Evolutionary conservation across 441 rosid species (phyloP).

Genomic region (Croton laevigatus): DNA sequence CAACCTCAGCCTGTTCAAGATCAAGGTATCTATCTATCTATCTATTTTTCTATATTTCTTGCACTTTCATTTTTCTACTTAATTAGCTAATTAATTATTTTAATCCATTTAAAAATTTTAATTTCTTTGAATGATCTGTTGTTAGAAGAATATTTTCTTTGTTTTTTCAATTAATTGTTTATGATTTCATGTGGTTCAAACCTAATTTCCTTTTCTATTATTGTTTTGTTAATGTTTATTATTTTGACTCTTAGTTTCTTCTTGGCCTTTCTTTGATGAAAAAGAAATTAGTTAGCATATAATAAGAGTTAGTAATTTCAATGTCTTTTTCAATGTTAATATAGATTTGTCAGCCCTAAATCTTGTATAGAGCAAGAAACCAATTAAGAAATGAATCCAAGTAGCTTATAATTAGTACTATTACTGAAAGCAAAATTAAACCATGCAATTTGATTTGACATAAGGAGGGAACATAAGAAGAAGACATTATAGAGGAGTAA

Average conservation of each 20-base stretch:
- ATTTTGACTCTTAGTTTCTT: neutral
- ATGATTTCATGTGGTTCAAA: neutral
- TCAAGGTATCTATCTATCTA: constrained; percentile 39
- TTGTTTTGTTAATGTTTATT: neutral
- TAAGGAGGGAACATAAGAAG: constrained; percentile 43
- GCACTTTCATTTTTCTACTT: neutral
- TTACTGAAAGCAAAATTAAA: neutral
- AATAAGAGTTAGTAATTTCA: neutral
- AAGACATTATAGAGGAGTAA: constrained; percentile 81
- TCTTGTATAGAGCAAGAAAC: too few relatives aligned
- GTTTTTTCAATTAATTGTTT: neutral
- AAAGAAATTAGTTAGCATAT: neutral
- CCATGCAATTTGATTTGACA: neutral
- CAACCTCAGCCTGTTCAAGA: constrained; percentile 38
- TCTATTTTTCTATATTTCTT: too few relatives aligned
- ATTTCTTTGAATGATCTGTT: neutral
- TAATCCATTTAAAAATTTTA: neutral
- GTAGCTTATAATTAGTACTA: neutral
- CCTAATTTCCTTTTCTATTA: neutral
- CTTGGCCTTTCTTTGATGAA: too few relatives aligned
- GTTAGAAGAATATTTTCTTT: neutral
- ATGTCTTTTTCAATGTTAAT: neutral
- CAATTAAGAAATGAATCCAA: too few relatives aligned
- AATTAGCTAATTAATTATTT: neutral
- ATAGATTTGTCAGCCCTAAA: too few relatives aligned